Conservation (phyloP, 2,329 filamentous ascomycete genomes). For the Colletotrichum echinochloae region DNA sequence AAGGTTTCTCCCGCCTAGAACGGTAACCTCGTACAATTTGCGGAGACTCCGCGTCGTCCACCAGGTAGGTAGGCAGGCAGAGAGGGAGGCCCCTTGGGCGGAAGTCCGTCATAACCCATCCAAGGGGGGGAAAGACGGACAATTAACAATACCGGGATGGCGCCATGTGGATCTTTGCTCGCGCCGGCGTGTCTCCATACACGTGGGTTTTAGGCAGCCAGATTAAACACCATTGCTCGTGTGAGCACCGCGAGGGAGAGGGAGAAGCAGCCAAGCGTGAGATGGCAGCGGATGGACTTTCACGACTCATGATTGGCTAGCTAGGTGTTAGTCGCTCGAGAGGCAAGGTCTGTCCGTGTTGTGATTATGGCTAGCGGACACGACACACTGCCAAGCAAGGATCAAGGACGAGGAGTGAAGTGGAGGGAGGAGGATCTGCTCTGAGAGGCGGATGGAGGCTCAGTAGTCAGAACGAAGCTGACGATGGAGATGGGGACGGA, state of each 20-base stretch:
- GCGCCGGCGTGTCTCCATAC: slow-evolving; percentile 15
- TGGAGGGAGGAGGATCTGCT: not conserved
- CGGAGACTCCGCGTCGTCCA: not conserved
- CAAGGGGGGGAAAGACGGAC: not conserved
- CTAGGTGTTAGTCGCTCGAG: no score
- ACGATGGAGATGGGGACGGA: not conserved
- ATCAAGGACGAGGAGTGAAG: not conserved
- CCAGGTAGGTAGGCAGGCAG: no score
- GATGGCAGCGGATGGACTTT: slow-evolving; percentile 10
- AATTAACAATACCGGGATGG: slow-evolving; percentile 2
- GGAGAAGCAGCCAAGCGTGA: not conserved
- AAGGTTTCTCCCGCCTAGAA: not conserved
- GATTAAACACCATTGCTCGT: slow-evolving; percentile 33
- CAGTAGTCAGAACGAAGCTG: slow-evolving; percentile 19
- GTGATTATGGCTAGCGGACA: not conserved
- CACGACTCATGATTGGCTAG: not conserved
- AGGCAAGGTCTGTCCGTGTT: not conserved
- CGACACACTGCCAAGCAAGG: no score
- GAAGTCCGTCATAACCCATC: slow-evolving; percentile 5
- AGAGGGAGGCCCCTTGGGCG: not conserved
- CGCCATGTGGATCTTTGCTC: not conserved
- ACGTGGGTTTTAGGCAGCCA: slow-evolving; percentile 33
- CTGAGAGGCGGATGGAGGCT: not conserved
- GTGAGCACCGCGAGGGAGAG: not conserved
- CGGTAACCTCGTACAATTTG: not conserved